Base-by-base conservation (phyloP, 768 basidiomycete species). In the Mycena belliarum region DNA sequence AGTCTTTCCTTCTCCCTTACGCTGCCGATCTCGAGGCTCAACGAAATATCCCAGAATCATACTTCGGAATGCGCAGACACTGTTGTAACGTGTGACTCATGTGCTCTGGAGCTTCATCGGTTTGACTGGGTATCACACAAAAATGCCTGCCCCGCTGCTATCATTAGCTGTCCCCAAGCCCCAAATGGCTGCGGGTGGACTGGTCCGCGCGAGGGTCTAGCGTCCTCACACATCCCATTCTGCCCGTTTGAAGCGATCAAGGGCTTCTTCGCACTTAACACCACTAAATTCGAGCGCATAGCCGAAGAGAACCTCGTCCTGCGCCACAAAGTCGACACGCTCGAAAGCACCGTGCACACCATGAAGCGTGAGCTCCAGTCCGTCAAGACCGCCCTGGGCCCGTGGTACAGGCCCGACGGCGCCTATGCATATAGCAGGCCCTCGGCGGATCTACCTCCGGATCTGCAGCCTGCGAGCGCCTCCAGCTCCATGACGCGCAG, bases 261-360 rank as follows among this genome's bases (percentile, higher is more conserved):
- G 64, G 84, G 81, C 29, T 86, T 87, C 69, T 79, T 88, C 52
- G 59, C 75, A 4, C 57, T 81, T 32, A 75, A 81, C 60, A 70
- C 69, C 38, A 57, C 72, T 40, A 75, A 73, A 48, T 67, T 77
- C 14, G 72, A 76, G 4, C 61, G 73, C 12, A 73, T 91, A 4
- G 74, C 76, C 37, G 78, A 84, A 53, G 89, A 93, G 67, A 93
- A 93, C 65, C 72, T 79, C 18, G 55, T 83, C 10, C 77, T 94
- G 18, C 81, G 83, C 25, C 77, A 80, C 59, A 79, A 80, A 29
- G 73, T 90, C 10, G 80, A 83, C 14, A 75, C 77, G 0, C 71
- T 91, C 21, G 89, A 92, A 66, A 78, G 77, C 16, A 70, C 78
- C 2, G 66, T 88, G 23, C 76, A 79, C 28, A 69, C 70, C 6